A percentile compares a stretch with the other conserved stretches of the same genome.
Evolutionary conservation across 1,284 basidiomycete species (phyloP).

Genomic region (Inonotus obliquus): DNA sequence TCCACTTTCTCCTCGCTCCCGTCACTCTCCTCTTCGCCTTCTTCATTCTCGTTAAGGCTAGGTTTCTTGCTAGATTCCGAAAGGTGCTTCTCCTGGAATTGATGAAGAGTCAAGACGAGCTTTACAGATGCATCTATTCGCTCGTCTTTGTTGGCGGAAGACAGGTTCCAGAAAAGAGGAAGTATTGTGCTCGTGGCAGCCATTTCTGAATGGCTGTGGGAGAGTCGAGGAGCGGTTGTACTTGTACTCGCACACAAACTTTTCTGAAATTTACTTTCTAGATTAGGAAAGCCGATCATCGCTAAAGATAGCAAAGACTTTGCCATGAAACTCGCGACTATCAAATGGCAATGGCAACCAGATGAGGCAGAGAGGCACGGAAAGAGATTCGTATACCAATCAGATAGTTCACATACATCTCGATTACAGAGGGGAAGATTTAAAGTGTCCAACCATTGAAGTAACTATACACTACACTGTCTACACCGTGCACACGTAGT

Average conservation of each 20-base stretch:
- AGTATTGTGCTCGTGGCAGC: conserved; percentile 73
- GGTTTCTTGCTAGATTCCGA: conserved; percentile 32
- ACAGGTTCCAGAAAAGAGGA: conserved; percentile 91
- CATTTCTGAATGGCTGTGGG: conserved; percentile 5
- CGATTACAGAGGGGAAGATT: too few species aligned
- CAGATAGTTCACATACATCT: too few species aligned
- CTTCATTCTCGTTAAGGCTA: conserved; percentile 38
- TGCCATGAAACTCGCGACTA: neutral
- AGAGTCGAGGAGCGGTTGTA: neutral
- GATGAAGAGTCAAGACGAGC: conserved; percentile 74
- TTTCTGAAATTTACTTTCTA: neutral
- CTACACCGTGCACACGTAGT: too few species aligned
- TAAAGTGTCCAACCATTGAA: too few species aligned
- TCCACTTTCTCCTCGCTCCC: conserved; percentile 41
- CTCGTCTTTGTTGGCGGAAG: conserved; percentile 76
- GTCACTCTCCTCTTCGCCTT: conserved; percentile 44
- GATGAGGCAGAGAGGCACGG: neutral
- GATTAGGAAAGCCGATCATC: conserved; percentile 2
- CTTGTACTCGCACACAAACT: neutral
- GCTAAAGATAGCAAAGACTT: neutral
- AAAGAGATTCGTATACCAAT: too few species aligned
- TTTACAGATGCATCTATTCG: conserved; percentile 84
- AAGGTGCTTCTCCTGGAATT: conserved; percentile 67
- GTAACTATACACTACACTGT: too few species aligned
- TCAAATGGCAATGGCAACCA: neutral